Evolutionary conservation across 2,329 filamentous ascomycete species (phyloP).

Genomic region (Didymella segeticola): DNA sequence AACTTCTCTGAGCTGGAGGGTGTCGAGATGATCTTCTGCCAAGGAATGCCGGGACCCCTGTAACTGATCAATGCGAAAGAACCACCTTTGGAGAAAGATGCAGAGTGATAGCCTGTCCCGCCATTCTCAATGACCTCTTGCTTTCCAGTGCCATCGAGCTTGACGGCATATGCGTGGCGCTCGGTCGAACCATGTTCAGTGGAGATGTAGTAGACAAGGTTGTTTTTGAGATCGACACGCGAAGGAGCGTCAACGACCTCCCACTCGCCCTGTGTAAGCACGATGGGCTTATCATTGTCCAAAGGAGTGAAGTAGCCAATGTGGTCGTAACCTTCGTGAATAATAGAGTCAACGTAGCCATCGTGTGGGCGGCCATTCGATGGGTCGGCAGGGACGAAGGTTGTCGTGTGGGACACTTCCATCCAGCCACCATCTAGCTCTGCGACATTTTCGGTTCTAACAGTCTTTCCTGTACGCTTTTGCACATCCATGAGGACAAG

Average conservation of each 20-base stretch:
- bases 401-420: slow-evolving; percentile 86
- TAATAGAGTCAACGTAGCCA: slow-evolving; percentile 91
- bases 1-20: slow-evolving; percentile 71
- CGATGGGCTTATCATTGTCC: slow-evolving; percentile 78
- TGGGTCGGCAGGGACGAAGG: slow-evolving; percentile 84
- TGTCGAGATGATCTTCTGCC: slow-evolving; percentile 88
- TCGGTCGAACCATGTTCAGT: slow-evolving; percentile 89
- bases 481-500: slow-evolving; percentile 84
- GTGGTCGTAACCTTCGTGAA: slow-evolving; percentile 87
- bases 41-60: slow-evolving; percentile 83
- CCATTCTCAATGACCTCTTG: slow-evolving; percentile 75
- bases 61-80: slow-evolving; percentile 87
- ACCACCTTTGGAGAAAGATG: slow-evolving; percentile 82
- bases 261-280: slow-evolving; percentile 89
- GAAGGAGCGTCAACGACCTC: slow-evolving; percentile 88
- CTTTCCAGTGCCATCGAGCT: slow-evolving; percentile 78
- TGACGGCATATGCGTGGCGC: slow-evolving; percentile 89
- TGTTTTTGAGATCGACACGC: slow-evolving; percentile 81
- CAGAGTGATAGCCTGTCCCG: slow-evolving; percentile 77
- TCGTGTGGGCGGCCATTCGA: slow-evolving; percentile 77
- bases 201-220: slow-evolving; percentile 87
- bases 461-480: slow-evolving; percentile 74
- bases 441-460: slow-evolving; percentile 79
- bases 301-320: slow-evolving; percentile 91
- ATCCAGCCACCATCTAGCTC: slow-evolving; percentile 97